Percentiles rank a stretch among this genome's conserved stretches.
Conservation (phyloP, 2,329 filamentous ascomycete genomes). For the Trichoderma sp. region DNA sequence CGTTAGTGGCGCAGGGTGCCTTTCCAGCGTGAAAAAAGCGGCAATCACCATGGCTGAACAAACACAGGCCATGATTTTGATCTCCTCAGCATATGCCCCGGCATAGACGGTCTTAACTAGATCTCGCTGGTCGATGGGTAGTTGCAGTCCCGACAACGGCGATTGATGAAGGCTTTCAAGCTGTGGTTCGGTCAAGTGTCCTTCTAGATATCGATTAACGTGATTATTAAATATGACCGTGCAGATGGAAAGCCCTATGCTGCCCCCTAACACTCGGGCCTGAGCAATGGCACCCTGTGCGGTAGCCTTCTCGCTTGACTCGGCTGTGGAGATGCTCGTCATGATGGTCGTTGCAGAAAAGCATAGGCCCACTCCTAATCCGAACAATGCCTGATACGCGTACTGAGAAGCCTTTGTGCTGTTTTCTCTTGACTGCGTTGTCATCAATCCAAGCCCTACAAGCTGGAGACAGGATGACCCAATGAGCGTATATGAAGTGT, state of each 20-base stretch:
- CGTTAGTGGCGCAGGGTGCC: slow-evolving; percentile 42
- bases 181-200: slow-evolving; percentile 40
- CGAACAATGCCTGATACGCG: slow-evolving; percentile 58
- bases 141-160: slow-evolving; percentile 42
- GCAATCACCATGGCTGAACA: slow-evolving; percentile 47
- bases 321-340: slow-evolving; percentile 53
- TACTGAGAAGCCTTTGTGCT: slow-evolving; percentile 48
- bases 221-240: slow-evolving; percentile 59
- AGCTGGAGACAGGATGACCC: slow-evolving; percentile 54
- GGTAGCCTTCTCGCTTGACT: slow-evolving; percentile 53
- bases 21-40: slow-evolving; percentile 49
- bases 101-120: slow-evolving; percentile 47
- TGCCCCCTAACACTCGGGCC: slow-evolving; percentile 60
- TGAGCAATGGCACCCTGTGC: slow-evolving; percentile 63
- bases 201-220: slow-evolving; percentile 42
- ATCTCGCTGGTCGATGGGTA: slow-evolving; percentile 38
- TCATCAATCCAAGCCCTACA: slow-evolving; percentile 54
- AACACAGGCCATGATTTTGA: slow-evolving; percentile 49
- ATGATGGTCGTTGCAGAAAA: slow-evolving; percentile 61
- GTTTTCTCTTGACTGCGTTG: slow-evolving; percentile 41
- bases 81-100: slow-evolving; percentile 48
- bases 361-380: slow-evolving; percentile 60
- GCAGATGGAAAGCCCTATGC: slow-evolving; percentile 59
- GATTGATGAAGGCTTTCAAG: slow-evolving; percentile 49
- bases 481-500: slow-evolving; percentile 54